Conservation (phyloP, 1,139 yeast genomes). For the Yamadazyma songkhlaensis region DNA sequence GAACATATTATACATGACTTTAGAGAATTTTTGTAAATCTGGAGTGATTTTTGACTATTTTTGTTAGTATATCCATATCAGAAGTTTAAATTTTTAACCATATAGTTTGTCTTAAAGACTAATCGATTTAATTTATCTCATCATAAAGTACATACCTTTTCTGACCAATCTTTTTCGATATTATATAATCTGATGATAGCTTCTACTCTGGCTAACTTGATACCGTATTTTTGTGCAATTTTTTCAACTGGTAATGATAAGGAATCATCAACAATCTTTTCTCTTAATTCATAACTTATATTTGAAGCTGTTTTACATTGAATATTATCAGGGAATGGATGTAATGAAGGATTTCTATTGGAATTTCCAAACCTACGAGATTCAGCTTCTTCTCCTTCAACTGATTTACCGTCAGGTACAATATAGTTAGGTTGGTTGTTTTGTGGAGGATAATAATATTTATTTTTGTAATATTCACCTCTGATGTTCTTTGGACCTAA, state of each 20-base stretch:
- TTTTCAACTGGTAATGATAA: conserved; percentile 62
- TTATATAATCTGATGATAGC: conserved; percentile 70
- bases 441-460: conserved; percentile 70
- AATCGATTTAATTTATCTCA: conserved; percentile 48
- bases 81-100: conserved; percentile 51
- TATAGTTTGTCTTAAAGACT: conserved; percentile 74
- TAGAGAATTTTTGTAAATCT: conserved; percentile 56
- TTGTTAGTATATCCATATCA: conserved; percentile 16
- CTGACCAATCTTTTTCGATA: conserved; percentile 61
- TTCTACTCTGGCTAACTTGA: conserved; percentile 82
- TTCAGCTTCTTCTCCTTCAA: conserved; percentile 17
- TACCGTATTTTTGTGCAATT: conserved; percentile 75
- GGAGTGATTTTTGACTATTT: conserved; percentile 40
- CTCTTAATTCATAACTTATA: conserved; percentile 57
- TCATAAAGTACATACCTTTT: conserved; percentile 52
- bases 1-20: conserved; percentile 73
- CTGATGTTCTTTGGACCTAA: conserved; percentile 81
- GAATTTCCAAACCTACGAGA: conserved; percentile 12
- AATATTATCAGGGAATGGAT: conserved; percentile 79
- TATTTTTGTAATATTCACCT: conserved; percentile 79
- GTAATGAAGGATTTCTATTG: conserved; percentile 37
- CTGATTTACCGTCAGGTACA: conserved; percentile 54
- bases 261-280: conserved; percentile 57
- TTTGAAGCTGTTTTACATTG: conserved; percentile 66
- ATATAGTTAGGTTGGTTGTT: conserved; percentile 75